These are phyloP conservation scores for Ascochyta lentis DNA, from an alignment of 2,329 filamentous ascomycete genomes.

Conservation along the genomic window DNA sequence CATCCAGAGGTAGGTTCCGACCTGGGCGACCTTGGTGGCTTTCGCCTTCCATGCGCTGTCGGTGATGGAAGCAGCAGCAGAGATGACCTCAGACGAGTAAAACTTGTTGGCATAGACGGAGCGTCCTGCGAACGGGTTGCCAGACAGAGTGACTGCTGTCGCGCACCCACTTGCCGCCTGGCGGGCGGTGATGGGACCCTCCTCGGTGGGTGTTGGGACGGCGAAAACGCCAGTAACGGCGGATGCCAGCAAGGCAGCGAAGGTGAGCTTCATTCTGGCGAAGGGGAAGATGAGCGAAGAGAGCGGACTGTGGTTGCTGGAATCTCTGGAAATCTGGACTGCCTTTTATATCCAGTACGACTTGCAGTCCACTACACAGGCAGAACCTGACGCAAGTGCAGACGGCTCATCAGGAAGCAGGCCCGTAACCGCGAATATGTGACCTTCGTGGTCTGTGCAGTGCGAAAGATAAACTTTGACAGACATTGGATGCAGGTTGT, in stretches of 20 bases:
- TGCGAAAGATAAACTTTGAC: slow-evolving; percentile 42
- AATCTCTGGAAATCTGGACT: slow-evolving; percentile 15
- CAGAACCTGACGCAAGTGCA: slow-evolving; percentile 3
- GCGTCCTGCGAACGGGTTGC: slow-evolving; percentile 61
- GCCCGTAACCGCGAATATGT: slow-evolving; percentile 43
- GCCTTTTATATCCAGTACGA: slow-evolving; percentile 40
- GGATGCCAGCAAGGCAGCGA: slow-evolving; percentile 43
- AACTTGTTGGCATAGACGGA: slow-evolving; percentile 61
- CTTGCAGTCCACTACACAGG: slow-evolving; percentile 6
- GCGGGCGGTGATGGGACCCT: slow-evolving; percentile 45
- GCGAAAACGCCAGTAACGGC: slow-evolving; percentile 46
- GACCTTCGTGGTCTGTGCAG: slow-evolving; percentile 38
- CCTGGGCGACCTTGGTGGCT: slow-evolving; percentile 56
- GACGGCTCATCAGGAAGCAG: slow-evolving; percentile 43
- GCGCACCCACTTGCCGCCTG: slow-evolving; percentile 40
- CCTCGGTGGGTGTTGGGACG: slow-evolving; percentile 39
- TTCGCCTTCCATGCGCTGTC: slow-evolving; percentile 59
- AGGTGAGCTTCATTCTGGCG: slow-evolving; percentile 46
- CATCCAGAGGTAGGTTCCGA: slow-evolving; percentile 63
- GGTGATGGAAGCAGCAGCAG: slow-evolving; percentile 65
- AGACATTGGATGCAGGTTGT: slow-evolving; percentile 31
- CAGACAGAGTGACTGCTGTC: slow-evolving; percentile 51
- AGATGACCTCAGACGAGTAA: slow-evolving; percentile 61
- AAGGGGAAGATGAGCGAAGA: slow-evolving; percentile 28
- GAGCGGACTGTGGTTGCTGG: slow-evolving; percentile 29